Evolutionary conservation across 192 early-diverging fungal genomes (phyloP).

Genomic region (Podila epigama): DNA sequence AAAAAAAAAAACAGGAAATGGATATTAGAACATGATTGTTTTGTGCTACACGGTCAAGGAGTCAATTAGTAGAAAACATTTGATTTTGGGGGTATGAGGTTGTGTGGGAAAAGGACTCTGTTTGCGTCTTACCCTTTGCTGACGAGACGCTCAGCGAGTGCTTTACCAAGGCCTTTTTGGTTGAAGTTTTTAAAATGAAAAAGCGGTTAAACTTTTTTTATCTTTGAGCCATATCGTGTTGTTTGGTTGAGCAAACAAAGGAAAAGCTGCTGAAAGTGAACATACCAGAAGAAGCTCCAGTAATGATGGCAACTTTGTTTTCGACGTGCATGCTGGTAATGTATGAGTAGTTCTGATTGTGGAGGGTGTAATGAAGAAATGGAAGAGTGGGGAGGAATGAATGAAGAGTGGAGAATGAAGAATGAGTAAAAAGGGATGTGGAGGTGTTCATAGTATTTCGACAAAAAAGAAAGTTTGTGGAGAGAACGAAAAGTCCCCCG

Average conservation of each 20-base stretch:
- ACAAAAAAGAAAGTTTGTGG: too few relatives aligned
- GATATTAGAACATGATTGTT: constrained; percentile 3
- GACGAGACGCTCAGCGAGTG: constrained; percentile 63
- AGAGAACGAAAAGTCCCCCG: neutral
- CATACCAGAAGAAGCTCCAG: constrained; percentile 67
- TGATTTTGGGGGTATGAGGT: neutral
- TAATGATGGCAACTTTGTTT: constrained; percentile 73
- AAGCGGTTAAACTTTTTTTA: neutral
- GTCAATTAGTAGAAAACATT: neutral
- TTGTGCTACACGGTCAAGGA: neutral
- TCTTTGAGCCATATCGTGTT: neutral
- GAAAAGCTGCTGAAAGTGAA: neutral
- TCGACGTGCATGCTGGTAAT: constrained; percentile 29
- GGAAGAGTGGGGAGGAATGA: neutral
- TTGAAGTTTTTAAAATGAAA: too few relatives aligned
- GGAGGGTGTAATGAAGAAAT: neutral
- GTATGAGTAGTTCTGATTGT: neutral
- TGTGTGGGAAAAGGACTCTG: neutral
- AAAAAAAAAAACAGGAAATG: neutral
- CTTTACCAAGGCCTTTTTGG: constrained; percentile 63
- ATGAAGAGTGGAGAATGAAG: neutral
- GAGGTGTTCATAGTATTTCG: neutral
- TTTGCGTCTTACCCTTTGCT: constrained; percentile 52
- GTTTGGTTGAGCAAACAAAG: neutral
- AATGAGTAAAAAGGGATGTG: neutral